Evolutionary conservation across 495 filamentous ascomycete genomes (phyloP).

Genomic region (Penicillium riverlandense): DNA sequence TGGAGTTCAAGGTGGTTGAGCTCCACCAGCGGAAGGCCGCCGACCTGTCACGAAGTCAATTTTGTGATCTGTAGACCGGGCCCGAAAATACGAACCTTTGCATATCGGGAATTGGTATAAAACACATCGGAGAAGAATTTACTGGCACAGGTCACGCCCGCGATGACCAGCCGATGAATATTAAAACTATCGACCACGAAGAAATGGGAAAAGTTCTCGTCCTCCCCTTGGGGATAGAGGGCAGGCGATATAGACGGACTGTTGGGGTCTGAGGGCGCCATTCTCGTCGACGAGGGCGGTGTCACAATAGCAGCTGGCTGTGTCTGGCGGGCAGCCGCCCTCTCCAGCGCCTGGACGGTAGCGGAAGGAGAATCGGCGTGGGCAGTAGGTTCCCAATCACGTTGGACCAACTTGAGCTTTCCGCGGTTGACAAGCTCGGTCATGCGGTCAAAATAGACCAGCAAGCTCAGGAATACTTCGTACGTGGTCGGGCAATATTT

Average conservation of each 20-base stretch:
- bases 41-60: conserved; percentile 54
- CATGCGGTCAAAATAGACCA: conserved; percentile 99
- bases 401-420: conserved; percentile 38
- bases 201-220: conserved; percentile 64
- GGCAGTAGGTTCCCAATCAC: conserved; percentile 14
- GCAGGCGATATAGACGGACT: conserved; percentile 27
- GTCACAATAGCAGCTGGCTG: conserved; percentile 29
- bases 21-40: conserved; percentile 90
- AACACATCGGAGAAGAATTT: conserved; percentile 99
- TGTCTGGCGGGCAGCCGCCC: conserved; percentile 5
- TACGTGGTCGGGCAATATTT: conserved; percentile 99
- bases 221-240: conserved; percentile 37
- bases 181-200: conserved; percentile 99
- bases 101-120: conserved; percentile 98
- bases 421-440: conserved; percentile 87
- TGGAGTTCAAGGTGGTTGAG: conserved; percentile 96
- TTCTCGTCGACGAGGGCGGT: conserved; percentile 25
- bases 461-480: conserved; percentile 89
- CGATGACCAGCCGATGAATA: conserved; percentile 95
- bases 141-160: conserved; percentile 95
- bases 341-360: conserved; percentile 6
- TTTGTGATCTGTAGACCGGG: too few relatives aligned
- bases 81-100: conserved; percentile 57
- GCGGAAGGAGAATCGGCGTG: conserved; percentile 4
- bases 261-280: conserved; percentile 26